These are phyloP conservation scores for Fraxinus nigra DNA, from an alignment of 305 asterid genomes.

Conservation along the genomic window DNA sequence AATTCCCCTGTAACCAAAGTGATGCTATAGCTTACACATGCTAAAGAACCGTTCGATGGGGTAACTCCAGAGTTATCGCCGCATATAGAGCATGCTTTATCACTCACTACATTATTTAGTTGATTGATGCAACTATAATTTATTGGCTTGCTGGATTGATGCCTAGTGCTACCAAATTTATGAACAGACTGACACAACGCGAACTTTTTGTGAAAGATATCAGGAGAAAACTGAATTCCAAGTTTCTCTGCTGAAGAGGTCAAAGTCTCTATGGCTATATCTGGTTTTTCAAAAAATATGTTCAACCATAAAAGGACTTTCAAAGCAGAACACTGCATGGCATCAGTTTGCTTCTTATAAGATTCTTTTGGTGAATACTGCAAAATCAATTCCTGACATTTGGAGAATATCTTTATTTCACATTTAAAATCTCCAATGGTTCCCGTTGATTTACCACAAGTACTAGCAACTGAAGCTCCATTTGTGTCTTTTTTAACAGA, in stretches of 20 bases:
- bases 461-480: constrained; percentile 30
- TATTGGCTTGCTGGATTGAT: constrained; percentile 17
- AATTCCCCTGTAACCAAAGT: constrained; percentile 46
- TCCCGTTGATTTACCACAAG: constrained; percentile 30
- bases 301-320: constrained; percentile 75
- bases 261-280: constrained; percentile 44
- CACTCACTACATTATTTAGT: constrained; percentile 24
- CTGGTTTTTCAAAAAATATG: constrained; percentile 45
- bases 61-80: constrained; percentile 52
- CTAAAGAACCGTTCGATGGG: constrained; percentile 69
- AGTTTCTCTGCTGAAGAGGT: constrained; percentile 45
- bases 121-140: constrained; percentile 18
- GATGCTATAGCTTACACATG: constrained; percentile 57
- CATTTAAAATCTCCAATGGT: constrained; percentile 47
- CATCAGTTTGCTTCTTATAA: constrained; percentile 67
- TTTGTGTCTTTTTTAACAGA: constrained; percentile 35
- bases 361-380: constrained; percentile 65
- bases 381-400: constrained; percentile 56
- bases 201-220: constrained; percentile 47
- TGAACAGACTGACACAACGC: constrained; percentile 45
- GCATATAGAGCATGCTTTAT: constrained; percentile 29
- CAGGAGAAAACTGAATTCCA: constrained; percentile 51
- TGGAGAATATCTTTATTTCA: constrained; percentile 60
- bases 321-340: constrained; percentile 64
- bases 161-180: constrained; percentile 27